A percentile compares a stretch with the other conserved stretches of the same genome.
phyloP scores from a whole-genome alignment of 2,329 filamentous ascomycete species.

The Sarocladium kiliense region DNA sequence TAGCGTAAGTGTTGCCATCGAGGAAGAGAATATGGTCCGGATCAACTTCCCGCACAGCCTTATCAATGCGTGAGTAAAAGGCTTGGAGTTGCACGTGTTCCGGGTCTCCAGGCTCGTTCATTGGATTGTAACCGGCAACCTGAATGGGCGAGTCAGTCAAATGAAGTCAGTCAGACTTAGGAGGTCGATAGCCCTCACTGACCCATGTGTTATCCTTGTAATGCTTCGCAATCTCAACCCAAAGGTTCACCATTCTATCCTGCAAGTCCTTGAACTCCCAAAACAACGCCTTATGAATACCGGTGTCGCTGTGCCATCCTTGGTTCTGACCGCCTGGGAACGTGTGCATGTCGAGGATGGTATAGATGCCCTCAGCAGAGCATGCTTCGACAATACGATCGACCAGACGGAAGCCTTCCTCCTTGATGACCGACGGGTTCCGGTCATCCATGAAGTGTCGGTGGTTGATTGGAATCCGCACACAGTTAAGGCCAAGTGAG shows the following conservation, averaged over 20 bases:
- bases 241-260: conserved; percentile 36
- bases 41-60: conserved; percentile 30
- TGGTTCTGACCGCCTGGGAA: conserved; percentile 40
- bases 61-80: conserved; percentile 35
- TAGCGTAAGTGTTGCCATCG: conserved; percentile 39
- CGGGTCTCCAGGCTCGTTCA: conserved; percentile 25
- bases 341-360: conserved; percentile 39
- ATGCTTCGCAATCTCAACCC: conserved; percentile 33
- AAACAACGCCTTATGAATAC: conserved; percentile 33
- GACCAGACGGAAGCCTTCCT: conserved; percentile 42
- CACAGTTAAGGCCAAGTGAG: conserved; percentile 49
- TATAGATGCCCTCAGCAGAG: conserved; percentile 35
- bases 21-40: conserved; percentile 43
- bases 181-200: not conserved
- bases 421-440: conserved; percentile 42
- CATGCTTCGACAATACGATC: conserved; percentile 41
- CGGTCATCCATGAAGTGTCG: conserved; percentile 49
- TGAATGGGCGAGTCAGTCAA: not conserved
- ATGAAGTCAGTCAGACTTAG: not conserved
- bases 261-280: conserved; percentile 42
- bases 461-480: conserved; percentile 56
- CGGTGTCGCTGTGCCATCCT: conserved; percentile 39
- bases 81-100: conserved; percentile 27
- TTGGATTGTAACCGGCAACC: conserved; percentile 32
- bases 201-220: conserved; percentile 35